Evolutionary conservation across 441 rosid genomes (phyloP), one percentile per base, ranked within the genome.

Genomic region (Sinapis alba): DNA sequence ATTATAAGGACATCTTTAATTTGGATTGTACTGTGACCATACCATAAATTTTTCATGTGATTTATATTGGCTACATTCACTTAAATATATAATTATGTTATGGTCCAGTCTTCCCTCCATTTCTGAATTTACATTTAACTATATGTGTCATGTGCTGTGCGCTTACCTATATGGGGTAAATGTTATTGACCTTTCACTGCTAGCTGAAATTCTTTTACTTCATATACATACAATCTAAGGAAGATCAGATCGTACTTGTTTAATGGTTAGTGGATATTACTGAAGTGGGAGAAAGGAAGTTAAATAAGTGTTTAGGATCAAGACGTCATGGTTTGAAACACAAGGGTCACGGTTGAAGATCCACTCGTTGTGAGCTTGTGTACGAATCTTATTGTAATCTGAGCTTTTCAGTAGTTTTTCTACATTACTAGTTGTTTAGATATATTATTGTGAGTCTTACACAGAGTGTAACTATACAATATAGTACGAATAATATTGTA

Each of bases 361-460:
- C 80, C 80, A 76, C 80, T 71, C 72, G 76, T 71, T 71, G 72
- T 77, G 58, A 66, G 73, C 68, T 72, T 66, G 64, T 78, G 80
- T 78, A 5, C 72, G 72, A 77, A 77, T 77, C 76, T 64, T 77
- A 77, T 71, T 77, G 76, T 71, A 65, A 0, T 65, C n/a, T 71
- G 80, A 30, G 76, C 72, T 71, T 70, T 54, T 36, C 7, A 74
- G 15, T 68, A 12, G 51, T 45, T 45, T n/a, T 45, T 45, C 51
- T 45, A 45, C n/a, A 15, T 6, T 15, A 45, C 19, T 15, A n/a
- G 19, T 45, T 45, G 51, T 45, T 15, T n/a, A 45, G 51, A 15
- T 45, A 45, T 45, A 6, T 19, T 57, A 50, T 50, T 16, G 10
- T 50, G 54, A 16, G 26, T 65, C 71, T 57, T 30, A 19, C 16